These are phyloP conservation scores for Dictyostelium firmibasis DNA, from an alignment of 78 protist genomes.

Conservation along the genomic window DNA sequence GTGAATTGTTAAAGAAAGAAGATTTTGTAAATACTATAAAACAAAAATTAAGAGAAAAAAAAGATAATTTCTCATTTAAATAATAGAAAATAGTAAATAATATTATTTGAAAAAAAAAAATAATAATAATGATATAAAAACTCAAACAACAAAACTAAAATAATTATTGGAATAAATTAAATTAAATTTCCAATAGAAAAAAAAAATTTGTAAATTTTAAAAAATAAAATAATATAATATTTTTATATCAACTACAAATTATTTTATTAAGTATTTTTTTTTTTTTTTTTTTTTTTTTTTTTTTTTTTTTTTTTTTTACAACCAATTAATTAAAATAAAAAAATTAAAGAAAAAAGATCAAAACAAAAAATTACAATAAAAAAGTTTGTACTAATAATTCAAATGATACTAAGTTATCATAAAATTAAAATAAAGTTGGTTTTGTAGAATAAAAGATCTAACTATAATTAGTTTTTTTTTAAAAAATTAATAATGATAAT, in stretches of 20 bases:
- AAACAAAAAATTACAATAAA: neutral
- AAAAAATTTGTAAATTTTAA: too few relatives aligned
- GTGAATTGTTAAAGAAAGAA: constrained; percentile 4
- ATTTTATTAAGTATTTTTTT: neutral
- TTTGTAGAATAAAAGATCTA: neutral
- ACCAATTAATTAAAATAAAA: neutral
- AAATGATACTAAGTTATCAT: neutral
- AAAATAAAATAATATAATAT: too few relatives aligned
- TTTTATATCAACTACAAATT: too few relatives aligned
- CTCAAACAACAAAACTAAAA: neutral
- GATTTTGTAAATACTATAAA: constrained; percentile 5
- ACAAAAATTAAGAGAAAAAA: constrained; percentile 9
- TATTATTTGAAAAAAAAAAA: neutral
- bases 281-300: neutral
- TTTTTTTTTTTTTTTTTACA: neutral
- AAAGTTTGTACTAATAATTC: neutral
- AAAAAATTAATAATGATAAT: neutral
- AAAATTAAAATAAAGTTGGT: neutral
- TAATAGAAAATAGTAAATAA: neutral
- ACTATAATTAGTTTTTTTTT: neutral
- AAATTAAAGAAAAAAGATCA: neutral
- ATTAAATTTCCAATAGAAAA: neutral
- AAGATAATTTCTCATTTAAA: neutral
- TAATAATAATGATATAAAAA: too few relatives aligned
- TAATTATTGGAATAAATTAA: neutral